Percentiles rank a stretch among this genome's conserved stretches.
These are phyloP conservation scores for Lecanicillium sp. DNA, from an alignment of 2,329 filamentous ascomycete genomes.

Conservation along the genomic window DNA sequence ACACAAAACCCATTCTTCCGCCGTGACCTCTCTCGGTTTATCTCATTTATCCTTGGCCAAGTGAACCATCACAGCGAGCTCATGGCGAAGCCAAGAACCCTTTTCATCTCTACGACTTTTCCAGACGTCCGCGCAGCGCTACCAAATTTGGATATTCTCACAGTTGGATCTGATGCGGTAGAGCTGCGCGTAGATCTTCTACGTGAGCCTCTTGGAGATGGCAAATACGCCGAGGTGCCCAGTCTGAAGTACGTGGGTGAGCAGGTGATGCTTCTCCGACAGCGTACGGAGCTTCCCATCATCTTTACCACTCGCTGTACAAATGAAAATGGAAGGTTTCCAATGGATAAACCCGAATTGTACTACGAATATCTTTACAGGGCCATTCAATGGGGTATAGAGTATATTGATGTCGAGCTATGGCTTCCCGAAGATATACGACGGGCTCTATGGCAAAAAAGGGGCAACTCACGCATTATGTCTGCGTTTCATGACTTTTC, in stretches of 20 bases:
- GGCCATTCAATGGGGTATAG: slow-evolving; percentile 81
- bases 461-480: slow-evolving; percentile 76
- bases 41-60: slow-evolving; percentile 73
- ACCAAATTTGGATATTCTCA: slow-evolving; percentile 78
- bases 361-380: slow-evolving; percentile 75
- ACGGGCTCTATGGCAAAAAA: slow-evolving; percentile 55
- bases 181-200: slow-evolving; percentile 79
- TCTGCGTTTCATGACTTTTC: slow-evolving; percentile 91
- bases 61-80: slow-evolving; percentile 70
- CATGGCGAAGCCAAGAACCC: slow-evolving; percentile 69
- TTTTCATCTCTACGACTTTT: slow-evolving; percentile 82
- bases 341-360: slow-evolving; percentile 68
- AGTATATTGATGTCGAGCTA: slow-evolving; percentile 83
- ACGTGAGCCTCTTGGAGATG: slow-evolving; percentile 59
- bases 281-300: slow-evolving; percentile 80
- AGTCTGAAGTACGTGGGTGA: slow-evolving; percentile 79
- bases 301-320: slow-evolving; percentile 82
- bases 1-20: slow-evolving; percentile 63
- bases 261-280: slow-evolving; percentile 75
- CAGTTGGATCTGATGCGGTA: slow-evolving; percentile 77
- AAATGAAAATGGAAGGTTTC: slow-evolving; percentile 74
- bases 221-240: slow-evolving; percentile 55
- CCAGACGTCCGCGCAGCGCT: slow-evolving; percentile 76
- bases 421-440: slow-evolving; percentile 77
- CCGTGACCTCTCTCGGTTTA: slow-evolving; percentile 68